Evolutionary conservation across 306 rosid genomes (phyloP), one percentile per base, ranked within the genome.

Genomic region (Corylus heterophylla): DNA sequence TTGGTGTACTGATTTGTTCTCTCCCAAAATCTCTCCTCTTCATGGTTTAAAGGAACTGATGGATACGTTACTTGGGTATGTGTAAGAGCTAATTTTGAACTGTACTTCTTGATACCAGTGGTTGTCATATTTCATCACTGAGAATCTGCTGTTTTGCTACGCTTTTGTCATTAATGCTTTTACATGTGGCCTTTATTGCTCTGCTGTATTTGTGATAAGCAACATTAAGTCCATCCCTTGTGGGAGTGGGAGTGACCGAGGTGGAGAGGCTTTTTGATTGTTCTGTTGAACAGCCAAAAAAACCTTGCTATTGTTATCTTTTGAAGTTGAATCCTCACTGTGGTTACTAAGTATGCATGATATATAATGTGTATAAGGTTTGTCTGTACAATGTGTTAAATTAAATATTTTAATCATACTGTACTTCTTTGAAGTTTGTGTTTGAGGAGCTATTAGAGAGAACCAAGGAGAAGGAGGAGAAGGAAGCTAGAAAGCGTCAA

Each of bases 401-500:
- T 52, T 81, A 62, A 66, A 74, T 78, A 6, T 79, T 63, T 83
- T 78, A 62, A 68, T 58, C 64, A 54, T 44, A 18, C 74, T 31
- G 3, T 69, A 75, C 79, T 76, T 44, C 83, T 78, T 76, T 89
- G 78, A 80, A 96, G 99, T 92, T 93, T 81, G 77, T 88, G 86
- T 91, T 68, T 11, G 98, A 96, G 85, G 99, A 96, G 77, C 85
- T 93, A 58, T 73, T 91, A 75, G 99, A 93, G 76, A 90, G 96
- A 78, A 96, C 94, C 18, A 93, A 82, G 87, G 99, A 90, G 85
- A 96, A 96, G 84, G 99, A 93, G 87, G 97, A 91, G 89, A 96
- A 96, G 89, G 99, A 96, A 88, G 96, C 96, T 74, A 96, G 92
- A 88, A 96, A 92, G 83, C 99, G 96, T 48, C 98, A 91, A 76